Base-by-base conservation (phyloP, 192 early-diverging fungal species). In the Rhizoclosmatium sp. region DNA sequence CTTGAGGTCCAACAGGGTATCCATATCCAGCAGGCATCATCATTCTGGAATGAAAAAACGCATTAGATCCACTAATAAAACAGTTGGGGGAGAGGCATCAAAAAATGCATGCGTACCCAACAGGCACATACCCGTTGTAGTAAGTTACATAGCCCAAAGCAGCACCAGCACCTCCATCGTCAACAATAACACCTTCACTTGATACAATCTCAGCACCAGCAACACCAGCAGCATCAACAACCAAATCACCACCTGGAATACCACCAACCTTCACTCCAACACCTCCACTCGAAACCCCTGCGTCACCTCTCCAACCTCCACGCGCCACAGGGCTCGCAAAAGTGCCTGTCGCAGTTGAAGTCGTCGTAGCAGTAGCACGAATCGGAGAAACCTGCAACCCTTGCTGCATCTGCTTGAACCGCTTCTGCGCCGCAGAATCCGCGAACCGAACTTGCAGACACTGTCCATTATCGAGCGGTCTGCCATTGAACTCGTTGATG, bases 391-490 rank as follows among this genome's bases (percentile, higher is more conserved):
- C 14, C 23, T 31, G 39, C 56, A 75, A 47, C n/a, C 49, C 48
- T 62, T 80, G 69, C 45, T 80, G 70, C 66, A 69, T 23, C 31
- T 40, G 12, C 78, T 95, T 95, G 47, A 95, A 78, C 42, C 89
- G 87, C 82, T 95, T 95, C 70, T 95, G 94, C 39, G 91, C 93
- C 16, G 89, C 79, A 4, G 92, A 93, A 69, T 95, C 94, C 3
- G 94, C 94, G 68, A 95, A 94, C 1, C 94, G 91, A 47, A 95
- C 92, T 75, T 93, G 90, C 44, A 95, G 75, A 23, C 92, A 91
- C 16, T 87, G 92, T 23, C 84, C 85, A 2, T 86, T 81, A 47
- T 91, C 92, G 39, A 87, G 85, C 49, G 94, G 83, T 46, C 87
- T 76, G n/a, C 89, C 88, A 75, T 93, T 91, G 80, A 92, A 92